A percentile compares a stretch with the other conserved stretches of the same genome.
phyloP scores from a whole-genome alignment of 2,329 filamentous ascomycete genomes.

The Claviceps sp. region DNA sequence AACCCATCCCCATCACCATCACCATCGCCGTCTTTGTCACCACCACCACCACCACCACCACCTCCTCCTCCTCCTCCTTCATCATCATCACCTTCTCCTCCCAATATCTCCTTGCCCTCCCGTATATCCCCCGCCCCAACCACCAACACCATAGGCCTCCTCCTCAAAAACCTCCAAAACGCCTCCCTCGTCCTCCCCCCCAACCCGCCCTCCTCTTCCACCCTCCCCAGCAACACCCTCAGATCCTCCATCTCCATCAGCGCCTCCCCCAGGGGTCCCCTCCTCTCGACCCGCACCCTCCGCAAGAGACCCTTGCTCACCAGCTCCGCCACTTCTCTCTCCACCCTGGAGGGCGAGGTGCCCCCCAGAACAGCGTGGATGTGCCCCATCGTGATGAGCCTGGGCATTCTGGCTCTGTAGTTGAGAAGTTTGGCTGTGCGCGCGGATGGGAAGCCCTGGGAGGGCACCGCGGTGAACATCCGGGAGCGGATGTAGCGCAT shows the following conservation, averaged over 20 bases:
- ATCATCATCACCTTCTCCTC: background rate
- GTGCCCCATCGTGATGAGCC: slow-evolving; percentile 52
- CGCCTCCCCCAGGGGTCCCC: slow-evolving; percentile 50
- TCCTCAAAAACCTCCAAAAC: slow-evolving; percentile 38
- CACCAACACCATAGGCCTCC: slow-evolving; percentile 17
- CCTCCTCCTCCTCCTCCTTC: background rate
- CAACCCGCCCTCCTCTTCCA: slow-evolving; percentile 17
- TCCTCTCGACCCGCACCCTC: slow-evolving; percentile 48
- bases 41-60: background rate
- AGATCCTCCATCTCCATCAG: slow-evolving; percentile 47
- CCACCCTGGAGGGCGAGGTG: slow-evolving; percentile 45
- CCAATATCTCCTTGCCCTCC: no score
- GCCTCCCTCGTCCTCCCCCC: slow-evolving; percentile 28
- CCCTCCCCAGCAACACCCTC: slow-evolving; percentile 29
- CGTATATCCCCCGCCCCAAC: background rate
- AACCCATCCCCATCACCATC: slow-evolving; percentile 3
- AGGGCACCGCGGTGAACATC: slow-evolving; percentile 54
- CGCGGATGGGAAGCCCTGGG: slow-evolving; percentile 49
- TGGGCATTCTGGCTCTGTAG: slow-evolving; percentile 44
- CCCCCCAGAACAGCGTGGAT: slow-evolving; percentile 45
- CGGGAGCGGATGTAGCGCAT: slow-evolving; percentile 45
- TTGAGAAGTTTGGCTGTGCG: slow-evolving; percentile 51
- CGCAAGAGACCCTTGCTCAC: slow-evolving; percentile 42
- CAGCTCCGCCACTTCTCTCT: slow-evolving; percentile 54
- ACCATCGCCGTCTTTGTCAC: background rate